phyloP scores from a whole-genome alignment of 306 rosid species.

The Vigna radiata region DNA sequence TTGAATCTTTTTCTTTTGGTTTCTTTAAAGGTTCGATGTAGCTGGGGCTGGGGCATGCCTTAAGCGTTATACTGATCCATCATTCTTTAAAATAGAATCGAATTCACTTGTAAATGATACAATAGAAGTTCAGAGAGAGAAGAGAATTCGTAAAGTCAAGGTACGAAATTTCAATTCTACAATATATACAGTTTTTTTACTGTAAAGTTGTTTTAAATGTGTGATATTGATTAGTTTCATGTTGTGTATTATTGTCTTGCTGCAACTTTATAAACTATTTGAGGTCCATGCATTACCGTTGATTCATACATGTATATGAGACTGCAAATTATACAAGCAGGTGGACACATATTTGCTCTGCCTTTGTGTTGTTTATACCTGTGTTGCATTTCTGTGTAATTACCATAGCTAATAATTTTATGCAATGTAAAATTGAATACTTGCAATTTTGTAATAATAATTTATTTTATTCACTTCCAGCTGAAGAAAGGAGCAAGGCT shows the following conservation, averaged over 20 bases:
- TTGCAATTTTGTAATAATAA: constrained; percentile 29
- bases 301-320: constrained; percentile 22
- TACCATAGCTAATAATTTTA: background rate
- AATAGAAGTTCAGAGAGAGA: constrained; percentile 69
- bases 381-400: constrained; percentile 19
- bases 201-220: constrained; percentile 21
- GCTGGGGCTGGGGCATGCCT: constrained; percentile 99
- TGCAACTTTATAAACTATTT: constrained; percentile 25
- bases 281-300: constrained; percentile 30
- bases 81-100: constrained; percentile 76
- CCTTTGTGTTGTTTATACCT: constrained; percentile 34
- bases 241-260: constrained; percentile 35
- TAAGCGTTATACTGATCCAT: constrained; percentile 95
- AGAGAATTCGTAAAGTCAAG: constrained; percentile 78
- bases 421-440: constrained; percentile 22
- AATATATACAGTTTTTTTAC: background rate
- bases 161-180: constrained; percentile 51
- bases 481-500: constrained; percentile 83
- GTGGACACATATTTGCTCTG: constrained; percentile 35
- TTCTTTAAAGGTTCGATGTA: constrained; percentile 85
- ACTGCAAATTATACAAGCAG: constrained; percentile 41
- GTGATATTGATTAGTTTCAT: constrained; percentile 21
- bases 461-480: constrained; percentile 45
- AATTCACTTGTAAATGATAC: constrained; percentile 50
- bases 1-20: constrained; percentile 29